Percentiles rank a stretch among this genome's conserved stretches.
These are phyloP conservation scores for Nadsonia fulvescens DNA, from an alignment of 805 yeast genomes.

Conservation along the genomic window DNA sequence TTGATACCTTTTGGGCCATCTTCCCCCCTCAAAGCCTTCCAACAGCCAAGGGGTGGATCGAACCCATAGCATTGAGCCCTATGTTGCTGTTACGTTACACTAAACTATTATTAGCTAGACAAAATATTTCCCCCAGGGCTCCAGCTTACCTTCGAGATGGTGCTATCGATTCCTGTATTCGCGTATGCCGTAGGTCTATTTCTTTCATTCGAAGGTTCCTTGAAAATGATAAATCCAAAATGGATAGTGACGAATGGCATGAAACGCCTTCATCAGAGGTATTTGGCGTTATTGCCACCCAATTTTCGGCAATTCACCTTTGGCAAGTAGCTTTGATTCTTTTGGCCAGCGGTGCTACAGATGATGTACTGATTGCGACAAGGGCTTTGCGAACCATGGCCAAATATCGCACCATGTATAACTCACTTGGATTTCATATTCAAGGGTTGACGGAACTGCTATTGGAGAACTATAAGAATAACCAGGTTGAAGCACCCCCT, in stretches of 20 bases:
- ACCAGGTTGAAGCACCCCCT: no score
- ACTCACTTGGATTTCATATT: slow-evolving; percentile 6
- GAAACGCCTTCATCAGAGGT: background rate
- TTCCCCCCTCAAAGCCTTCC: slow-evolving; percentile 1
- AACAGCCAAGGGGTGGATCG: background rate
- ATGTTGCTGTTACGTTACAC: slow-evolving; percentile 2
- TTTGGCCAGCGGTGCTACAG: slow-evolving; percentile 6
- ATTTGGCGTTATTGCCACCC: slow-evolving; percentile 1
- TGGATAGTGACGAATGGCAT: background rate
- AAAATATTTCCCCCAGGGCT: slow-evolving; percentile 8
- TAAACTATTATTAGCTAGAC: slow-evolving; percentile 3
- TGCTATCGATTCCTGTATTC: slow-evolving; percentile 3
- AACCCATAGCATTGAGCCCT: slow-evolving; percentile 1
- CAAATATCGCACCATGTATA: slow-evolving; percentile 2
- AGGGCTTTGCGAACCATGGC: slow-evolving; percentile 4
- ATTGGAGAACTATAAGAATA: background rate
- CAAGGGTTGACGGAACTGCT: slow-evolving; percentile 7
- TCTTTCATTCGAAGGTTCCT: slow-evolving; percentile 1
- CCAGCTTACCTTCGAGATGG: slow-evolving; percentile 5
- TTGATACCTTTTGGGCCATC: slow-evolving; percentile 3
- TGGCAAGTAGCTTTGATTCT: slow-evolving; percentile 7
- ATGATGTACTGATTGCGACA: slow-evolving; percentile 7
- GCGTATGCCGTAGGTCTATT: no score
- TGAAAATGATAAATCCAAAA: background rate
- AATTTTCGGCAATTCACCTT: slow-evolving; percentile 5